Conservation (phyloP, 257 asterid genomes). For the Nicotiana undulata region DNA sequence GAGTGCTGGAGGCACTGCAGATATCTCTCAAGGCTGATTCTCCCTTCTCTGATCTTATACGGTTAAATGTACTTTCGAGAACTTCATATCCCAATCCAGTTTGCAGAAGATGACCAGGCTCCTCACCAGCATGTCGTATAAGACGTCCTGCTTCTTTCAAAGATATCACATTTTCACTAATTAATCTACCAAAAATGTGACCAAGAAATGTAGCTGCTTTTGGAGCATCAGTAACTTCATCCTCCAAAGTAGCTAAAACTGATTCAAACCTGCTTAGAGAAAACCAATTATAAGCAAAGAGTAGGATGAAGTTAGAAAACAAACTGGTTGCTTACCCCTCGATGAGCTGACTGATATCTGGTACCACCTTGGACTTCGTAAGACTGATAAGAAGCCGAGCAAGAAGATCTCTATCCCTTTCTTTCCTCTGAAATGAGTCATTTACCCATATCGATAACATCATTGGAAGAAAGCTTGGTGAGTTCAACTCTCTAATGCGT, state of each 20-base stretch:
- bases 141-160: conserved; percentile 41
- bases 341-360: conserved; percentile 8
- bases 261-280: conserved; percentile 43
- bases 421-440: conserved; percentile 18
- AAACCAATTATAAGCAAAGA: background rate
- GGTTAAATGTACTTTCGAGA: conserved; percentile 36
- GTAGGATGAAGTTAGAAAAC: background rate
- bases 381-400: conserved; percentile 13
- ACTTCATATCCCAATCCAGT: conserved; percentile 60
- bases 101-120: conserved; percentile 43
- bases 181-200: conserved; percentile 34
- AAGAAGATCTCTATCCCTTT: conserved; percentile 13
- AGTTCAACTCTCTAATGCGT: conserved; percentile 13
- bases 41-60: conserved; percentile 47
- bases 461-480: conserved; percentile 8
- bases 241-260: conserved; percentile 50
- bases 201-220: conserved; percentile 60
- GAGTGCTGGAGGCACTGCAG: conserved; percentile 31
- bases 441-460: conserved; percentile 12
- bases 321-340: conserved; percentile 12
- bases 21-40: conserved; percentile 46
- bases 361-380: conserved; percentile 8
- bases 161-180: conserved; percentile 31
- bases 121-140: conserved; percentile 51
- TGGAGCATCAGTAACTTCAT: conserved; percentile 68